phyloP scores from a whole-genome alignment of 352 stramenopile species.

The Globisporangium splendens region DNA sequence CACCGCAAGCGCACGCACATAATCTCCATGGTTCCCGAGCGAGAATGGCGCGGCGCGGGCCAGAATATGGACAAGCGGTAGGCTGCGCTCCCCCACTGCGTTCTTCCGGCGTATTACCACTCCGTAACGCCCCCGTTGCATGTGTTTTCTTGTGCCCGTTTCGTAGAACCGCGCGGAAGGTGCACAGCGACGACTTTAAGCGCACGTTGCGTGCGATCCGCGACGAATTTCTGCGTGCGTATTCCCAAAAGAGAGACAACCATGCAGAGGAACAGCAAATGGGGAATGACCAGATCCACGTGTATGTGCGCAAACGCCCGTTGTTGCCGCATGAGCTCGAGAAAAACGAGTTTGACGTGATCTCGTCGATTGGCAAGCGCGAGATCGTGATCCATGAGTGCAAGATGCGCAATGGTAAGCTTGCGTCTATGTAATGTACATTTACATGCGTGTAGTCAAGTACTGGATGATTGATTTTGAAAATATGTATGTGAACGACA shows the following conservation, averaged over 20 bases:
- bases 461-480: background rate
- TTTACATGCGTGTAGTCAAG: conserved; percentile 2
- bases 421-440: too few relatives aligned
- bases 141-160: background rate
- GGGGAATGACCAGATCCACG: conserved; percentile 62
- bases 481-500: conserved; percentile 2
- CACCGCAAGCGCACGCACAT: too few relatives aligned
- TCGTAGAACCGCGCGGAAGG: conserved; percentile 59
- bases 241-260: conserved; percentile 6
- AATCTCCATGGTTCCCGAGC: conserved; percentile 50
- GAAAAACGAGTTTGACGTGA: conserved; percentile 88
- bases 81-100: background rate
- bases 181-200: conserved; percentile 53
- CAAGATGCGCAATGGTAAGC: conserved; percentile 81
- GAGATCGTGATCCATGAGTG: conserved; percentile 87
- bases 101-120: too few relatives aligned
- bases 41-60: conserved; percentile 53
- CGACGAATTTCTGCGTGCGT: conserved; percentile 31
- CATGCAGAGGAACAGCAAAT: background rate
- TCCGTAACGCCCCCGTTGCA: too few relatives aligned
- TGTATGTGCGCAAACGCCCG: conserved; percentile 87
- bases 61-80: conserved; percentile 80
- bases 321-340: conserved; percentile 81
- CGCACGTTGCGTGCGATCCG: conserved; percentile 44
- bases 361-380: conserved; percentile 51